Evolutionary conservation across 192 early-diverging fungal genomes (phyloP).

Genomic region (Coemansia sp.): DNA sequence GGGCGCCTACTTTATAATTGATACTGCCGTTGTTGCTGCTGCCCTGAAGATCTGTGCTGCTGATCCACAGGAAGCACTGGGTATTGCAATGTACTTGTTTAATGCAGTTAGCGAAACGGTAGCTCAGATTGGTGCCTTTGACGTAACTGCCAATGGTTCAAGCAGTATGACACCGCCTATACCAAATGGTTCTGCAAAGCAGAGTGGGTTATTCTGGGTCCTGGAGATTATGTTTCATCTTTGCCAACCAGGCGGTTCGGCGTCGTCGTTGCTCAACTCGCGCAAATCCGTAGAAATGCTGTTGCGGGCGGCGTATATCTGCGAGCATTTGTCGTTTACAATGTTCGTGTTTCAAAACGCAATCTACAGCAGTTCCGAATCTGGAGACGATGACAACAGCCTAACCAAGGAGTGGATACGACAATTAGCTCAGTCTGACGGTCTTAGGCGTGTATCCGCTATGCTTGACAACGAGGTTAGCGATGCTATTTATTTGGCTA

Average conservation of each 20-base stretch:
- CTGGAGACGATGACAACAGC: background rate
- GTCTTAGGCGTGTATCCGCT: background rate
- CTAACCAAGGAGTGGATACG: background rate
- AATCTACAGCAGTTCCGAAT: background rate
- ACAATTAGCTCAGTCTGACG: background rate
- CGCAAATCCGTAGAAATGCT: conserved; percentile 16
- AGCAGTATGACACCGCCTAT: background rate
- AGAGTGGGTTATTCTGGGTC: conserved; percentile 23
- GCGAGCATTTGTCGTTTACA: conserved; percentile 34
- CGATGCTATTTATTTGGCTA: background rate
- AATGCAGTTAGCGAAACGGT: background rate
- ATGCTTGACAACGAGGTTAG: conserved; percentile 8
- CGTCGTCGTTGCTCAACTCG: background rate
- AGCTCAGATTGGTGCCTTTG: background rate
- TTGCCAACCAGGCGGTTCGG: conserved; percentile 1
- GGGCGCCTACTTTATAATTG: background rate
- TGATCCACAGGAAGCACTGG: conserved; percentile 2
- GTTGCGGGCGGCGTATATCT: conserved; percentile 17
- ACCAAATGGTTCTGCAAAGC: background rate
- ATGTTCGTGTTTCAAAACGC: conserved; percentile 23
- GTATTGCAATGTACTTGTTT: conserved; percentile 5
- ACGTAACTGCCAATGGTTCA: background rate
- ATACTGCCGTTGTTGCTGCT: conserved; percentile 9
- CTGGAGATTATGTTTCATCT: conserved; percentile 39
- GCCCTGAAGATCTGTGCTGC: conserved; percentile 11